A percentile compares a stretch with the other conserved stretches of the same genome.
phyloP scores from a whole-genome alignment of 2,329 filamentous ascomycete genomes.

The Penicillium brevicompactum region DNA sequence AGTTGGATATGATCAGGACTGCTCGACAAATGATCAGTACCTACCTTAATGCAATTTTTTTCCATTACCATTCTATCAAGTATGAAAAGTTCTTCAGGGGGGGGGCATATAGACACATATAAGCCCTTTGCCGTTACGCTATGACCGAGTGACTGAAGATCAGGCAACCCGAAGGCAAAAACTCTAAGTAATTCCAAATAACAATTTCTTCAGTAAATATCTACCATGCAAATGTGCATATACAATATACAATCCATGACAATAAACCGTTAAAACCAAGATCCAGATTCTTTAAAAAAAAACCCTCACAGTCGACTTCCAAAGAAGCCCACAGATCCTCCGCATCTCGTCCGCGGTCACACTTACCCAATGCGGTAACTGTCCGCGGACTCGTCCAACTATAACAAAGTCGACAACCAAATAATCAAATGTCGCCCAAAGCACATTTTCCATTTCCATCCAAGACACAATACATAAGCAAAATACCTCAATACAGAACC shows the following conservation, averaged over 20 bases:
- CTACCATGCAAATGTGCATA: not conserved
- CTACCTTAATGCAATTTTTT: no score
- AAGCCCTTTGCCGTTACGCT: not conserved
- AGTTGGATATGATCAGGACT: no score
- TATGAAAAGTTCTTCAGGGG: no score
- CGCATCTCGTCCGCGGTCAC: not conserved
- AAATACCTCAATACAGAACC: not conserved
- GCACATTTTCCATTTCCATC: not conserved
- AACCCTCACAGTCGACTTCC: not conserved
- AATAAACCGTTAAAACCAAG: not conserved
- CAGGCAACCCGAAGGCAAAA: not conserved
- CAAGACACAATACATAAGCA: no score
- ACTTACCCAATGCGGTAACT: not conserved
- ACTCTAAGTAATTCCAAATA: conserved; percentile 8
- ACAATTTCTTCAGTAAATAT: not conserved
- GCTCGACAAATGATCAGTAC: no score
- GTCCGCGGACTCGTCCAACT: not conserved
- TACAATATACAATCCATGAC: not conserved
- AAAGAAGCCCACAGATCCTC: not conserved
- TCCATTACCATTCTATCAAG: no score
- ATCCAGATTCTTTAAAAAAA: not conserved
- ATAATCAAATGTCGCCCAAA: not conserved
- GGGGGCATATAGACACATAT: no score
- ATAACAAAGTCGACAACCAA: not conserved
- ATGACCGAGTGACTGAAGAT: not conserved